Conservation (phyloP, 257 asterid species). For the Salvia miltiorrhiza region DNA sequence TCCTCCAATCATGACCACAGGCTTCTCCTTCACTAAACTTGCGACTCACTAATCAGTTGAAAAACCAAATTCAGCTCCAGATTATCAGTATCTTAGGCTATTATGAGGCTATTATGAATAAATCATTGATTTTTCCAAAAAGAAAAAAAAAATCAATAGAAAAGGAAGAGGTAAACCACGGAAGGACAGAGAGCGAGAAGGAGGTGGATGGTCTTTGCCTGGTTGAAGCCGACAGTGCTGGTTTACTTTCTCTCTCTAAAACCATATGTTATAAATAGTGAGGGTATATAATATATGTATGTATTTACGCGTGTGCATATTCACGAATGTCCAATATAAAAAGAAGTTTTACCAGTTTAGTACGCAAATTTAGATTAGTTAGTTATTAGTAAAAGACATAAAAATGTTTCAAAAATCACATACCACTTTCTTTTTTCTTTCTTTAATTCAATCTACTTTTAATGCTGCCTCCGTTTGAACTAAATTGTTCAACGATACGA, state of each 20-base stretch:
- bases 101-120: background rate
- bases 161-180: conserved; percentile 4
- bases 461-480: too few relatives aligned
- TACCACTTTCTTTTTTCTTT: background rate
- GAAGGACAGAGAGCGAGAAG: conserved; percentile 15
- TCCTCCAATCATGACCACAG: conserved; percentile 16
- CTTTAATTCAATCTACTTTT: background rate
- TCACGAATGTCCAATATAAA: background rate
- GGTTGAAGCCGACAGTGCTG: conserved; percentile 83
- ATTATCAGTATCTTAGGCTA: conserved; percentile 15
- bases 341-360: background rate
- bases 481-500: too few relatives aligned
- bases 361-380: background rate
- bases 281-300: too few relatives aligned
- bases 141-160: background rate
- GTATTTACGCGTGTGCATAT: background rate
- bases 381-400: background rate
- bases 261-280: too few relatives aligned
- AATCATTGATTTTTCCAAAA: conserved; percentile 1
- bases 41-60: conserved; percentile 19
- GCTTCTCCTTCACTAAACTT: conserved; percentile 19
- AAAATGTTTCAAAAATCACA: background rate
- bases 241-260: conserved; percentile 37
- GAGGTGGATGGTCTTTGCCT: conserved; percentile 61
- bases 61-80: conserved; percentile 26